Base-by-base conservation (phyloP, 2,329 filamentous ascomycete species). In the Aureobasidium uvarum region DNA sequence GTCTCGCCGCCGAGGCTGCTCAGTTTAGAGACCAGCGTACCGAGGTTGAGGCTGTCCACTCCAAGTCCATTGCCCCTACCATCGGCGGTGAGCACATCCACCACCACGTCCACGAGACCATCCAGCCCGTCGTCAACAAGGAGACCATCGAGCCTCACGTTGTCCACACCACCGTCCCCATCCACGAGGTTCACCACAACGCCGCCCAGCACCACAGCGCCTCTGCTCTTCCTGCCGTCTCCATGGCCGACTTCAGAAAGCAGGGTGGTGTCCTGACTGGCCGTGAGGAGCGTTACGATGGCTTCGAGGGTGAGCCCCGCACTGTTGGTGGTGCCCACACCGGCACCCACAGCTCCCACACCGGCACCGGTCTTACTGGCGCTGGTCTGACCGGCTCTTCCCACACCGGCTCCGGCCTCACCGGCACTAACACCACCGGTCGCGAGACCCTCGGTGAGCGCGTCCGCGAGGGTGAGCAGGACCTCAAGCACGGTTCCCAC, bases 151-250 rank as follows among this genome's bases (percentile, higher is more conserved):
- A 89, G 68, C 87, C 87, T 1, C 81, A 85, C 18, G 72, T 91
- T 3, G 81, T 90, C 1, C 89, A 92, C 79, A 91, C 86, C 28
- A 90, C 87, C 1, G 81, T 89, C 0, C 89, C 89, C 0, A 82
- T 92, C 48, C 89, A 91, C 69, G 89, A 92, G 77, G 83, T 84
- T 1, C 89, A 91, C 72, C 86, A 90, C 71, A 85, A 88, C 59
- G 80, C 84, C 16, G 81, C 88, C 1, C 82, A 89, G 66, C 85
- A 89, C 73, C 89, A 92, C 72, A 80, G 82, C 50, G 83, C 86
- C 1, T 86, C 87, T 0, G 81, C 84, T 3, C 80, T 91, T 0
- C 88, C 89, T 1, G 75, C 84, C 13, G 86, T 90, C 73, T 85
- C 80, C 41, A 81, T 91, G 73, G 78, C 81, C 0, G 87, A 92